phyloP scores from a whole-genome alignment of 1,139 yeast genomes.

The Yamadazyma membranifaciens region DNA sequence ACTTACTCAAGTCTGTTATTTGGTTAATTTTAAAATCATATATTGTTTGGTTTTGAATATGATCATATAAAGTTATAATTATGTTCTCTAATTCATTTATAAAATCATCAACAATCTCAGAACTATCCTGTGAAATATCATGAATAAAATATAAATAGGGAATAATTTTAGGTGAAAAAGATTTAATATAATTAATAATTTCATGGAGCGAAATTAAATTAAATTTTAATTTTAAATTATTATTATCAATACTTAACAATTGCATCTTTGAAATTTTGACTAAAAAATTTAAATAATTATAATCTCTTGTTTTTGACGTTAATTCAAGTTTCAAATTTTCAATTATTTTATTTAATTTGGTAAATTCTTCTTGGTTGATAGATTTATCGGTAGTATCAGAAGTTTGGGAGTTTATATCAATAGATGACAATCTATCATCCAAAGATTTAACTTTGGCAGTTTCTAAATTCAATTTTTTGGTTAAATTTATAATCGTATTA shows the following conservation, averaged over 20 bases:
- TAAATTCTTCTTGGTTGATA: neutral
- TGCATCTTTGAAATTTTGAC: conserved; percentile 5
- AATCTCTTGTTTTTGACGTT: conserved; percentile 7
- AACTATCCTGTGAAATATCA: neutral
- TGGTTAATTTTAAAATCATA: conserved; percentile 2
- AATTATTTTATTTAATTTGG: conserved; percentile 5
- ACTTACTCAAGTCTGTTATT: neutral
- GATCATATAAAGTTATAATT: conserved; percentile 1
- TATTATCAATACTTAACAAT: conserved; percentile 1
- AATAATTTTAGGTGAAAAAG: no score
- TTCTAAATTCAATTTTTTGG: conserved; percentile 20
- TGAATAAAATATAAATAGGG: conserved; percentile 1
- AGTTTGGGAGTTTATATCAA: neutral
- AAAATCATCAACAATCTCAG: neutral
- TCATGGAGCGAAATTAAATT: neutral
- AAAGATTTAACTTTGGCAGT: conserved; percentile 25
- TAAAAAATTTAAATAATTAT: conserved; percentile 4
- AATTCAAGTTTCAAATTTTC: conserved; percentile 8
- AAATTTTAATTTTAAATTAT: conserved; percentile 2
- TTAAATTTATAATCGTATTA: conserved; percentile 39
- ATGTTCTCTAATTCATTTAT: conserved; percentile 1
- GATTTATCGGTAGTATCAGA: neutral
- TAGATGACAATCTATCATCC: conserved; percentile 23
- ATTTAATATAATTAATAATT: neutral
- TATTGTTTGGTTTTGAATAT: conserved; percentile 7